Evolutionary conservation across 2,329 filamentous ascomycete genomes (phyloP).

Genomic region (Periconia sp.): DNA sequence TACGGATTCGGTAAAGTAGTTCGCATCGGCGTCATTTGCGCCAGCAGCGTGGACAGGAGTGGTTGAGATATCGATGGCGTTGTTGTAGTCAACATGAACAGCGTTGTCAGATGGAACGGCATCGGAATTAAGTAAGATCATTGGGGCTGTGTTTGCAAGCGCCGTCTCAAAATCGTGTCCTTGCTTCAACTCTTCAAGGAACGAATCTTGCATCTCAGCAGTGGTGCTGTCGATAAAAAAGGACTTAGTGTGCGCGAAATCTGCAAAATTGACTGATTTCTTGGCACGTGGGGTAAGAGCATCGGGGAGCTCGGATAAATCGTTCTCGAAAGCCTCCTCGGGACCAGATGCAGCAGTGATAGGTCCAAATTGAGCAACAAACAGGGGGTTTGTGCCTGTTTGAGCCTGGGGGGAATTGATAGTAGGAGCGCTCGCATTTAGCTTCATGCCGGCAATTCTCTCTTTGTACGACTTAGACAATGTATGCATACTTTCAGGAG

Average conservation of each 20-base stretch:
- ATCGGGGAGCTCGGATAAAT: constrained; percentile 12
- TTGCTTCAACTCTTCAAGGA: not conserved
- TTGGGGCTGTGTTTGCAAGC: not conserved
- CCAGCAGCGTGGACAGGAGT: not conserved
- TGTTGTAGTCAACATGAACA: too few species aligned
- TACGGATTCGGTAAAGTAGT: too few species aligned
- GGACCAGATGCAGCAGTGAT: not conserved
- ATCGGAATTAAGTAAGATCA: not conserved
- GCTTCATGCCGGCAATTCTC: not conserved
- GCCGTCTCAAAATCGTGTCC: not conserved
- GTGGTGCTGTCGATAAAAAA: not conserved
- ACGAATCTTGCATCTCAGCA: not conserved
- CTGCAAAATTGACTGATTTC: constrained; percentile 17
- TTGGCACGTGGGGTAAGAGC: constrained; percentile 2
- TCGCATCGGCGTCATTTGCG: not conserved
- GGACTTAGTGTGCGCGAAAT: constrained; percentile 8
- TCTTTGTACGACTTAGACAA: not conserved
- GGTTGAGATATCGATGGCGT: too few species aligned
- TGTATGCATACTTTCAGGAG: not conserved
- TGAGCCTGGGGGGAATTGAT: not conserved
- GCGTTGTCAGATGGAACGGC: not conserved
- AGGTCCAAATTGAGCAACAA: not conserved
- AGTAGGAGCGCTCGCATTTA: too few species aligned
- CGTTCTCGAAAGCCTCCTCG: not conserved
- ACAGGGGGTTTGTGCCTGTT: not conserved